Percentiles rank a stretch among this genome's conserved stretches.
Conservation (phyloP, 2,329 filamentous ascomycete species). For the Stylonectria norvegica region DNA sequence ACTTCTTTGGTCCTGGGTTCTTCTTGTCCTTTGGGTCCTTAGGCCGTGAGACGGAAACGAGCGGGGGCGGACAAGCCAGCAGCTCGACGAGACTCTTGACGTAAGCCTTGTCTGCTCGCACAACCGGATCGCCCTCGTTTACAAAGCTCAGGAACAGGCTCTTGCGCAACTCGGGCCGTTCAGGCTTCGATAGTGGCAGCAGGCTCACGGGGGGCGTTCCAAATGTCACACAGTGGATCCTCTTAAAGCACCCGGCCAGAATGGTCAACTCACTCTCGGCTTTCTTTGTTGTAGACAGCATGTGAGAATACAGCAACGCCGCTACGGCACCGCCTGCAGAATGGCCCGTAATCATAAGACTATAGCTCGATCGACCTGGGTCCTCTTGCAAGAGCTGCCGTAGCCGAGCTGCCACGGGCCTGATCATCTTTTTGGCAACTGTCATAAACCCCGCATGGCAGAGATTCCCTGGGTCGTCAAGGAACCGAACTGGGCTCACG, state of each 20-base stretch:
- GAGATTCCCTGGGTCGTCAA: slow-evolving; percentile 73
- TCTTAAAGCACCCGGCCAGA: slow-evolving; percentile 68
- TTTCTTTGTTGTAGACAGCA: slow-evolving; percentile 57
- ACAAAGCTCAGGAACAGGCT: slow-evolving; percentile 76
- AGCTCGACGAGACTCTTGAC: slow-evolving; percentile 69
- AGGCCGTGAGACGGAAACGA: background rate
- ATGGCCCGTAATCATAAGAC: slow-evolving; percentile 80
- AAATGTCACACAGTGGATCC: slow-evolving; percentile 81
- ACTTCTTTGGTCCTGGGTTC: slow-evolving; percentile 8
- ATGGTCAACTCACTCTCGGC: slow-evolving; percentile 65
- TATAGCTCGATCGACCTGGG: slow-evolving; percentile 61
- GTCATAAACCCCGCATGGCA: slow-evolving; percentile 79
- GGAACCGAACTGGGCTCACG: slow-evolving; percentile 61
- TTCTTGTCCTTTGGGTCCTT: slow-evolving; percentile 1
- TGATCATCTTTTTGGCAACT: slow-evolving; percentile 72
- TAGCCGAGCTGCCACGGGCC: slow-evolving; percentile 67
- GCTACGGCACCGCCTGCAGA: slow-evolving; percentile 84
- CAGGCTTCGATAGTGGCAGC: slow-evolving; percentile 62
- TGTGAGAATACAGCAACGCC: slow-evolving; percentile 74
- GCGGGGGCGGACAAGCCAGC: slow-evolving; percentile 59
- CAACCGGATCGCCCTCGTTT: slow-evolving; percentile 83
- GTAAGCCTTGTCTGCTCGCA: slow-evolving; percentile 72
- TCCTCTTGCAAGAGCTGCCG: slow-evolving; percentile 69
- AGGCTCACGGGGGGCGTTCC: slow-evolving; percentile 77
- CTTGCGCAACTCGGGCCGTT: slow-evolving; percentile 49